A percentile compares a stretch with the other conserved stretches of the same genome.
Conservation (phyloP, 2,329 filamentous ascomycete species). For the Verticillium albo-atrum region DNA sequence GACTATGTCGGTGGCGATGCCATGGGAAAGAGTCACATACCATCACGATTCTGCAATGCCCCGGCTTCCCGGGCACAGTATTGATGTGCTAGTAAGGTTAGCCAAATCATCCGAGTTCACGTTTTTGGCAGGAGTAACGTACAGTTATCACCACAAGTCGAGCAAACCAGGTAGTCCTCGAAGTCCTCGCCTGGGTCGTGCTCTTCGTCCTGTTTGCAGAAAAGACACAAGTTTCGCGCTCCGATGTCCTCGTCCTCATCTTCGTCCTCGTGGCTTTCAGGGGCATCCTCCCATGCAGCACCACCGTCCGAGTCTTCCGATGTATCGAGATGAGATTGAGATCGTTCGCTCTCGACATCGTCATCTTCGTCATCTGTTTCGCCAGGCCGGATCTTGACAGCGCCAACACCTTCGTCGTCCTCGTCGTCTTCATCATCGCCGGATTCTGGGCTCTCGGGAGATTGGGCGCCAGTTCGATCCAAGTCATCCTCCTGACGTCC, state of each 20-base stretch:
- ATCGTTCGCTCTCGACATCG: slow-evolving; percentile 35
- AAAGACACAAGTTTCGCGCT: slow-evolving; percentile 51
- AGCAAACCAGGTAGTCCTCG: slow-evolving; percentile 73
- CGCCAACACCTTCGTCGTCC: slow-evolving; percentile 50
- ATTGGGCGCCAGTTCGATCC: neutral
- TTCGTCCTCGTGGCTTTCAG: slow-evolving; percentile 48
- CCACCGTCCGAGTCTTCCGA: slow-evolving; percentile 54
- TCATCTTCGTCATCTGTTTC: slow-evolving; percentile 41
- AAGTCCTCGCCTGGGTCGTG: slow-evolving; percentile 78
- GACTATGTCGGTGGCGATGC: neutral
- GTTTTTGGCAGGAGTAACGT: slow-evolving; percentile 35
- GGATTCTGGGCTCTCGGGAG: neutral
- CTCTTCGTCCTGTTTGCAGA: slow-evolving; percentile 79
- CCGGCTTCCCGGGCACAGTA: slow-evolving; percentile 78
- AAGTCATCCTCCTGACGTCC: neutral
- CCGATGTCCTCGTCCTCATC: slow-evolving; percentile 53
- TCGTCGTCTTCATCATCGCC: slow-evolving; percentile 23
- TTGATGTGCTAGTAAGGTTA: slow-evolving; percentile 66
- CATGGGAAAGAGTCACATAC: slow-evolving; percentile 39
- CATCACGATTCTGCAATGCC: slow-evolving; percentile 31
- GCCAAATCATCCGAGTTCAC: slow-evolving; percentile 18
- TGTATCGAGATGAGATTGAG: slow-evolving; percentile 41
- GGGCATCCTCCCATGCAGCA: slow-evolving; percentile 55
- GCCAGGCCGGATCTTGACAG: slow-evolving; percentile 51
- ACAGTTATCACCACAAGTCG: slow-evolving; percentile 79